Evolutionary conservation across 2,329 filamentous ascomycete species (phyloP), one percentile per base, ranked within the genome.

Genomic region (Purpureocillium lavendulum): DNA sequence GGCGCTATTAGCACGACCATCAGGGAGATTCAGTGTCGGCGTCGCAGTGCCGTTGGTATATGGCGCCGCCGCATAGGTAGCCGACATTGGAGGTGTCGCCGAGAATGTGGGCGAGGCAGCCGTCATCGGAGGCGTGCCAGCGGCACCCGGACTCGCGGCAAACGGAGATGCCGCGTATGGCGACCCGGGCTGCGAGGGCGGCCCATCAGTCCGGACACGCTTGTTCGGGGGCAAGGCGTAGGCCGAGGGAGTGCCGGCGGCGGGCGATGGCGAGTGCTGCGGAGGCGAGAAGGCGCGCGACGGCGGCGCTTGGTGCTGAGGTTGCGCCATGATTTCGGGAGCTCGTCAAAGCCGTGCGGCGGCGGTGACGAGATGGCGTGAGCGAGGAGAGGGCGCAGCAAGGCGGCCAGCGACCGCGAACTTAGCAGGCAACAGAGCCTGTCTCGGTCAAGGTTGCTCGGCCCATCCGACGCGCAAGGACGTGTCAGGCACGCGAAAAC

Each of bases 141-240:
- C 55, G 17, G 64, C 52, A 30, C 57, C 59, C 15, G 73, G 72
- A 40, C 69, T 71, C 47, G 67, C 61, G 7, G 61, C 60, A 49
- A 69, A 75, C 49, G 71, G 62, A 45, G 75, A 69, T 49, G 65
- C 59, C 47, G 69, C 66, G 53, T 79, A 80, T 1, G 78, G 77
- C 28, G 79, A 84, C 37, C 66, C 70, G 42, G 82, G 80, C 49
- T 82, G 80, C 21, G 83, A 80, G n/a, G 71, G 64, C 28, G 80
- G 75, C 41, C 80, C 80, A 38, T 82, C 57, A 75, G 81, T 57
- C 44, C 58, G 54, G 21, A 56, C 50, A 52, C 84, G 76, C 66
- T 92, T 90, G 43, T 75, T 77, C 13, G 85, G 80, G 36, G 84
- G 84, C 36, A 82, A 75, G 43, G 60, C 55, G 51, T 62, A 82